These are phyloP conservation scores for Metarhizium anisopliae DNA, from an alignment of 2,329 filamentous ascomycete genomes.

Conservation along the genomic window DNA sequence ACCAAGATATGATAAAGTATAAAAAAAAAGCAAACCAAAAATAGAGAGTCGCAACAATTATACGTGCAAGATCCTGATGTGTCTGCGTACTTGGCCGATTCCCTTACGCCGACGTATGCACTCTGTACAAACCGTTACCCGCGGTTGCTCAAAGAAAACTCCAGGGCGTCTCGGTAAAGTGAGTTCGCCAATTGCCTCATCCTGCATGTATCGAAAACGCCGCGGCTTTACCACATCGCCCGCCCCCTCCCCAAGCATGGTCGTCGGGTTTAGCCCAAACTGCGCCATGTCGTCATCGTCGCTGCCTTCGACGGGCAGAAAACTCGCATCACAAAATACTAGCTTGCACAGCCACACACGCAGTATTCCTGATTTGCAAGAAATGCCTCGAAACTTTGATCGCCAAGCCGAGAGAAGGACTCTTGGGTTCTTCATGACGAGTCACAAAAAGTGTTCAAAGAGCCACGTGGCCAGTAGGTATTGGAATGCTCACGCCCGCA, in stretches of 20 bases:
- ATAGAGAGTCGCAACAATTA: neutral
- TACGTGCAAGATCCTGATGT: neutral
- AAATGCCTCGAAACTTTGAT: no score
- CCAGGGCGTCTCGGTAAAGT: neutral
- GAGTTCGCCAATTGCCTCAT: neutral
- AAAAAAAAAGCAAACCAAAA: neutral
- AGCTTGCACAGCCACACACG: no score
- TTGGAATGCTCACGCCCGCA: neutral
- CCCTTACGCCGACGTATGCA: neutral
- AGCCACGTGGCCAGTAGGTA: neutral
- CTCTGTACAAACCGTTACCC: neutral
- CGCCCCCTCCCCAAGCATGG: no score
- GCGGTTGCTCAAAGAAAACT: neutral
- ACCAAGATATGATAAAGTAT: neutral
- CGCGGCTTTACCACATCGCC: neutral
- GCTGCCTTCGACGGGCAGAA: no score
- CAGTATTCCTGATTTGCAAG: no score
- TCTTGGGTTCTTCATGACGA: no score
- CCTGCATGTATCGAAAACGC: neutral
- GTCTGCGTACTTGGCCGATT: neutral
- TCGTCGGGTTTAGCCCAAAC: neutral
- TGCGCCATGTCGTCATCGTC: neutral
- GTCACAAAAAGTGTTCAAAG: no score
- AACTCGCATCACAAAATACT: no score
- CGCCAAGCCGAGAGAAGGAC: no score